A percentile compares a stretch with the other conserved stretches of the same genome.
Conservation (phyloP, 495 filamentous ascomycete species). For the Xylaria scruposa region DNA sequence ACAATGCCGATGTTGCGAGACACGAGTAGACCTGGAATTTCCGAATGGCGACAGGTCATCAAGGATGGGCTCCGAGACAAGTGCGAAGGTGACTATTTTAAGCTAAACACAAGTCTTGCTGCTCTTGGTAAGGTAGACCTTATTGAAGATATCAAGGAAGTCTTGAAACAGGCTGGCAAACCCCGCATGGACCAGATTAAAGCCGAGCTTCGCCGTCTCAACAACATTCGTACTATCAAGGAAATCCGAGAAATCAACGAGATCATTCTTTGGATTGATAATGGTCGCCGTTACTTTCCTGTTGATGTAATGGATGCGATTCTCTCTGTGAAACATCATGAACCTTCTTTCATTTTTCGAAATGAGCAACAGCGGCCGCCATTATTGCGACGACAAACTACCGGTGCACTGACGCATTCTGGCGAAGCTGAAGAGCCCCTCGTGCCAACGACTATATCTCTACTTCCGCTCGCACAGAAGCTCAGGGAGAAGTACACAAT, state of each 20-base stretch:
- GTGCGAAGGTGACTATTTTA: slow-evolving; percentile 48
- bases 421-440: slow-evolving; percentile 22
- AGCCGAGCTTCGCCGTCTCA: slow-evolving; percentile 44
- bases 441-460: slow-evolving; percentile 34
- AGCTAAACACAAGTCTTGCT: slow-evolving; percentile 45
- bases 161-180: slow-evolving; percentile 45
- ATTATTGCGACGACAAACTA: slow-evolving; percentile 1
- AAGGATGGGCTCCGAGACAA: slow-evolving; percentile 40
- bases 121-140: slow-evolving; percentile 47
- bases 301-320: slow-evolving; percentile 35
- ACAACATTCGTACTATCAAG: slow-evolving; percentile 44
- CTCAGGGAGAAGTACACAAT: slow-evolving; percentile 46
- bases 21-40: slow-evolving; percentile 35
- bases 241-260: slow-evolving; percentile 51
- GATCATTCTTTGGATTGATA: slow-evolving; percentile 48
- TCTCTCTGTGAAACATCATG: slow-evolving; percentile 36
- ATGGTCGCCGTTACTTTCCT: slow-evolving; percentile 40
- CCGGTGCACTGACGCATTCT: not conserved
- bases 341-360: not conserved
- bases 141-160: slow-evolving; percentile 45
- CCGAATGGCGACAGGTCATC: slow-evolving; percentile 43
- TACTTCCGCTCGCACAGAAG: slow-evolving; percentile 46
- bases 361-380: slow-evolving; percentile 10
- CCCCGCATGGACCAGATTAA: slow-evolving; percentile 46
- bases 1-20: slow-evolving; percentile 39